Evolutionary conservation across 352 stramenopile genomes (phyloP), one percentile per base, ranked within the genome.

Genomic region (Pythium insidiosum): DNA sequence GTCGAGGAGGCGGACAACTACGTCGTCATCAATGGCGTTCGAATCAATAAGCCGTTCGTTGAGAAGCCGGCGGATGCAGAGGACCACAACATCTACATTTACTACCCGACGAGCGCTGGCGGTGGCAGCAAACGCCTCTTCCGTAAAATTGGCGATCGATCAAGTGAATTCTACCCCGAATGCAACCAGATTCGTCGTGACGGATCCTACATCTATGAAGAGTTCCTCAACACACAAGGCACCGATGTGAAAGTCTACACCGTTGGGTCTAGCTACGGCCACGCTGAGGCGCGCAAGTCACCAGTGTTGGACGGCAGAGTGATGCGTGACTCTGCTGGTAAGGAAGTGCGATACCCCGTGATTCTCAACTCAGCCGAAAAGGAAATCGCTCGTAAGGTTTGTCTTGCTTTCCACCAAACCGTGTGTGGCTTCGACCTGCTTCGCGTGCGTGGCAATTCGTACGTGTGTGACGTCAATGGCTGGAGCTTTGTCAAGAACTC

Each of bases 241-340:
- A 99, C 96, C 4, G 97, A 99, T 66, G 96, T 99, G 21, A 99
- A 99, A 58, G 97, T 97, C n/a, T 98, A 99, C 61, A 99, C 94
- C 2, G 96, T 99, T 0, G 97, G 96, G 3, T 94, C 95, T 5
- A 95, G 96, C 58, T 99, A 99, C 54, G 97, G 95, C 36, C 97
- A 99, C 61, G 96, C 96, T 3, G 97, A 99, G 64, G 97, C 97
- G 6, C 73, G 97, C 35, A 99, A 99, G 75, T 98, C 86, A 22
- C 97, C 97, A 0, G 94, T 97, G 13, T 88, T 99, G 1, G 97
- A 99, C 71, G 97, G 97, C 1, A 71, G 77, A 13, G 81, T 93
- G 16, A 53, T 93, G 47, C 74, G 97, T 35, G 96, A 99, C 66
- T 88, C 81, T 6, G 93, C 97, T 35, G 97, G 97, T 6, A 99